Base-by-base conservation (phyloP, 1,139 yeast species). In the Debaryomycetaceae sp. region DNA sequence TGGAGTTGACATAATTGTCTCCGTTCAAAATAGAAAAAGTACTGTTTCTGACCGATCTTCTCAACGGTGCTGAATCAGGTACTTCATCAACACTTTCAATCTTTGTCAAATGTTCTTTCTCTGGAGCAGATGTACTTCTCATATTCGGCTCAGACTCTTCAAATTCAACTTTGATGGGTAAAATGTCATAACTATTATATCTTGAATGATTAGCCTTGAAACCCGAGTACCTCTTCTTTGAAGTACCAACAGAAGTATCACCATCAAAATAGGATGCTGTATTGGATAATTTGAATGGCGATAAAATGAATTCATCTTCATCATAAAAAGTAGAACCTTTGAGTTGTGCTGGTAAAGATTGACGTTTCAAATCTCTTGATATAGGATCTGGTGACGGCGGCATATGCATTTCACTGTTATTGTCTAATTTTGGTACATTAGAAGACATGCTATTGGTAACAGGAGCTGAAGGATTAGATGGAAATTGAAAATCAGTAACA, bases 121-220 rank as follows among this genome's bases (percentile, higher is more conserved):
- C 66, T 1, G 71, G 71, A 5, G 60, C 64, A 1, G 72, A 65
- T 0, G 63, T 48, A 35, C 63, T 56, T 39, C 72, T 48, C 29
- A 52, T 46, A 7, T 50, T 43, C 19, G 41, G 40, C 14, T 48
- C 57, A 11, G 38, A 33, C 9, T 50, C 51, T 48, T 72, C 77
- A 51, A 72, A 72, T 47, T 72, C 78, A 9, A 72, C 77, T 46
- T 62, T 65, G 13, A 72, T 69, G 1, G 76, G 76, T 14, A 72
- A 53, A 18, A 71, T 60, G 46, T 71, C 77, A 50, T 71, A 75
- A 41, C 74, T 67, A 45, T 66, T 71, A 48, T 67, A 70, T 16
- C 78, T 55, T 9, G 65, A 60, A 46, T 72, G 78, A 28, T 53
- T 53, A 6, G 70, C 68, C 42, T 62, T 67, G 18, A 62, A 45